Base-by-base conservation (phyloP, 2,329 filamentous ascomycete species). In the Alternaria arbusti region DNA sequence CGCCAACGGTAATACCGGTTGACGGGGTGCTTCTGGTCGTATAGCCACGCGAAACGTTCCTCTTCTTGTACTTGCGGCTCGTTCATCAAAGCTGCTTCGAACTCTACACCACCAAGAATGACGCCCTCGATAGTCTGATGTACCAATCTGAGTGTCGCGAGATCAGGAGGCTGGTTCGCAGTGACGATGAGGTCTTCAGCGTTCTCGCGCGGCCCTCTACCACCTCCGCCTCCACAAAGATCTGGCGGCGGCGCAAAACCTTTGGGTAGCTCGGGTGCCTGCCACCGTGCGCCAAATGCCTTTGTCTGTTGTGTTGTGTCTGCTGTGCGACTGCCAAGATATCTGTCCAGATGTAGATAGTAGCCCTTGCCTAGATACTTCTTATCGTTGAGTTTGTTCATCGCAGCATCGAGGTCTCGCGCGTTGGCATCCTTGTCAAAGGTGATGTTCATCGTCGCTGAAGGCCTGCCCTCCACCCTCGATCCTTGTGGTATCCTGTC, bases 1-100 rank as follows among this genome's bases (percentile, higher is more conserved):
- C 93, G 89, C 91, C 93, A 98, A 46, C 96, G 89, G 79, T 98
- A 98, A 87, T 94, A 99, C 15, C 96, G 15, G 91, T 95, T 25
- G 89, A 94, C 66, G 86, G 84, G 73, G 40, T 79, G 77, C 90
- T 94, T 68, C 90, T 87, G 20, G 78, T 98, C 91, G 90, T 93
- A 99, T 6, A 99, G 84, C 92, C 94, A 99, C 0, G 94, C 91
- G 89, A 95, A 98, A 69, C 91, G 94, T 78, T 97, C 92, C 63
- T 97, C 92, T 44, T 86, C 87, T 76, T 97, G 93, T 1, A 98
- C 91, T 58, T 94, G 89, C 0, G 91, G 88, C 17, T 92, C 86
- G 54, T 90, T 91, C 96, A 98, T 98, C 7, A 99, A 86, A 3
- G 97, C 84, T 6, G 94, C 94, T 80, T 99, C 96, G 64, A 97